Percentiles rank a stretch among this genome's conserved stretches.
These are phyloP conservation scores for Peronosclerospora sorghi DNA, from an alignment of 352 stramenopile species.

Conservation along the genomic window DNA sequence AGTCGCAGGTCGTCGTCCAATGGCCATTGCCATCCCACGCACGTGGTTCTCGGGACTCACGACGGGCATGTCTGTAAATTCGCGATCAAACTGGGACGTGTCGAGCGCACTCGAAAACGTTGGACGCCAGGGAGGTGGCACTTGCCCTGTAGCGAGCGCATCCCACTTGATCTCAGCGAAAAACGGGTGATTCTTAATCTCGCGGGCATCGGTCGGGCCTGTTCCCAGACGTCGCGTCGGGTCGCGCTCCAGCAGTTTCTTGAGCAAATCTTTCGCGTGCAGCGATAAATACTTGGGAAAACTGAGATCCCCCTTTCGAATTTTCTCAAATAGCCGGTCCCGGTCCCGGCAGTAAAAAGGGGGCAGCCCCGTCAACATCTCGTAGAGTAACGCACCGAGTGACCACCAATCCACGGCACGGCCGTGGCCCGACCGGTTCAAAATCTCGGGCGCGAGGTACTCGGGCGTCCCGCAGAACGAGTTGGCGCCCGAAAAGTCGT, in stretches of 20 bases:
- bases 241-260: constrained; percentile 90
- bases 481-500: constrained; percentile 91
- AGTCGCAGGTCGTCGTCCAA: constrained; percentile 26
- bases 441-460: constrained; percentile 98
- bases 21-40: constrained; percentile 44
- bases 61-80: constrained; percentile 95
- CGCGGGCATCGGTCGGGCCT: constrained; percentile 59
- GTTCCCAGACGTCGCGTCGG: constrained; percentile 89
- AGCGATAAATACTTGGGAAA: constrained; percentile 92
- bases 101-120: constrained; percentile 89
- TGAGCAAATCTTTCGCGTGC: constrained; percentile 79
- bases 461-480: constrained; percentile 96
- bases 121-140: constrained; percentile 88
- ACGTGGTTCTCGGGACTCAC: constrained; percentile 82
- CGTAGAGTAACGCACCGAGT: constrained; percentile 82
- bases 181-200: constrained; percentile 80
- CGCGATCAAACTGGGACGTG: constrained; percentile 95
- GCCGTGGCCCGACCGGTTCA: constrained; percentile 93
- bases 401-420: constrained; percentile 98
- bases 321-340: constrained; percentile 96
- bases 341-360: constrained; percentile 94
- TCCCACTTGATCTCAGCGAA: constrained; percentile 78
- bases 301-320: constrained; percentile 88
- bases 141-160: constrained; percentile 32
- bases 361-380: constrained; percentile 70